Evolutionary conservation across 371 early-diverging fungal species (phyloP), one percentile per base, ranked within the genome.

Genomic region (Fennellomyces sp.): DNA sequence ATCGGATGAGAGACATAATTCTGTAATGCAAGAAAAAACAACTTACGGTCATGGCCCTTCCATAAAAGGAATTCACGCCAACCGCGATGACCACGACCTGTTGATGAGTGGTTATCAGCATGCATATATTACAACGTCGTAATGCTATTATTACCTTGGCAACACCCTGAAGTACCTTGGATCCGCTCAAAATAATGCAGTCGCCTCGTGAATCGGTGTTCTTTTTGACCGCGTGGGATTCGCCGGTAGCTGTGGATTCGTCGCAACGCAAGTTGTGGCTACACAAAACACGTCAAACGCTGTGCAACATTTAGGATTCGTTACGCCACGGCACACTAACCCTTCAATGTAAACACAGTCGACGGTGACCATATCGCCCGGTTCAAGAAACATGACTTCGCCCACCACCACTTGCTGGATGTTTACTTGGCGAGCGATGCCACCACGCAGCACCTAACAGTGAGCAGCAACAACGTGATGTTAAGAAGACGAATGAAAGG

Each of bases 211-310:
- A 31, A 29, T 45, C 45, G n/a, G 29, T 25, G 35, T 21, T 42
- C 21, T 72, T 72, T 58, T 83, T 87, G 60, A 93, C 76, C 0
- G 87, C 73, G 41, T 91, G 83, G 8, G 91, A 86, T 75, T 95
- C 96, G 41, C 96, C 96, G 0, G 94, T 95, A 11, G 91, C 87
- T 21, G 90, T 83, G 21, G 88, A 87, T 69, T 95, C 95, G 73
- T 95, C 95, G 66, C 89, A 89, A 7, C 71, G 78, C 38, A 95
- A 68, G 74, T 91, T 89, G 66, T 88, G 88, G 28, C 92, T 91
- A 56, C 63, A 70, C 36, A 89, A 63, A 56, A 85, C 12, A 39
- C n/a, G 26, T 27, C 35, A 27, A 35, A 26, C 15, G 23, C 39
- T 54, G 39, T 54, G 36, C 35, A 38, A 35, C 35, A 17, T 19